Evolutionary conservation across 2,329 filamentous ascomycete species (phyloP), one percentile per base, ranked within the genome.

Genomic region (Penicillium sp.): DNA sequence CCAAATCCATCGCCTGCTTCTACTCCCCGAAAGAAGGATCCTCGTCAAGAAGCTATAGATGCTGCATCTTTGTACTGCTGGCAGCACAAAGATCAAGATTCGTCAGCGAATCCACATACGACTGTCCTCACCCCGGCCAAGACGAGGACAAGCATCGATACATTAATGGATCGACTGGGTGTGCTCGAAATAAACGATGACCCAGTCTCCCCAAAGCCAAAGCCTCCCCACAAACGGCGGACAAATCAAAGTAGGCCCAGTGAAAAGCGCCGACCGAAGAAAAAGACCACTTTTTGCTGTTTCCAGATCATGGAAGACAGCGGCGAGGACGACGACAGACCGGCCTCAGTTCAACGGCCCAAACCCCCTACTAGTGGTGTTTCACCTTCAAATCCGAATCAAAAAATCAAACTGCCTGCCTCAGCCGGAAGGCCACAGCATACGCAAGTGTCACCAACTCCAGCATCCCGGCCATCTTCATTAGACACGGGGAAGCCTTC

Each of bases 11-110:
- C 63, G 3, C 58, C 64, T 25, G 58, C 61, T 48, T 53, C 62
- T 66, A 74, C 49, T 8, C 48, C 56, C 59, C 58, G 51, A 72
- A 70, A 67, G 59, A 61, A 38, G 54, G 62, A 59, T 54, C 70
- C 27, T 54, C 66, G 51, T 48, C 38, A 59, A 50, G 56, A 69
- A 45, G 62, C 65, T 29, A 65, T 62, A 58, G 71, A 69, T 57
- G 71, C 66, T 38, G 67, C 64, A 42, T 74, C 60, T 62, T 83
- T 88, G 50, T 97, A 92, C 77, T 97, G 93, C 80, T 96, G 90
- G 89, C 92, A 97, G 73, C 94, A 99, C 78, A 93, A 90, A 72
- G 91, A 94, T 57, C 94, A 99, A 75, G 91, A 91, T 3, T 71
- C 21, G 8, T 54, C 62, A 10, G 54, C 56, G 0, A 42, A 31